Conservation (phyloP, 108 stramenopile genomes). For the Nannochloropsis granulata region DNA sequence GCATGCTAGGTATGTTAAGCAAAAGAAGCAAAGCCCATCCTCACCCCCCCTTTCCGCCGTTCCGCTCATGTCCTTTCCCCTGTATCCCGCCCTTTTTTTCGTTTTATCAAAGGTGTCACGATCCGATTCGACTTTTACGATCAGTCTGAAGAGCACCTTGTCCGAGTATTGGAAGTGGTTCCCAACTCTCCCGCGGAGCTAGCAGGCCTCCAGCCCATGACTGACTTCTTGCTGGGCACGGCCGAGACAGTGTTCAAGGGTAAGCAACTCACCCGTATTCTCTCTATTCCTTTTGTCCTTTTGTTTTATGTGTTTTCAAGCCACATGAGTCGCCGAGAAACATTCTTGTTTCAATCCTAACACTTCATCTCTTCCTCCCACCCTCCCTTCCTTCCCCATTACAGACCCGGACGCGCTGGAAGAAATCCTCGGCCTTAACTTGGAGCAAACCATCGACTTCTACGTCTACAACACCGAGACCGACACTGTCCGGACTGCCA, state of each 20-base stretch:
- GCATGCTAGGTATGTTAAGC: conserved; percentile 47
- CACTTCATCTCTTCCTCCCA: no score
- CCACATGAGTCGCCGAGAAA: no score
- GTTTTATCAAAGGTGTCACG: conserved; percentile 48
- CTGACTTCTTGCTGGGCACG: conserved; percentile 41
- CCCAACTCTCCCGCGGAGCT: conserved; percentile 30
- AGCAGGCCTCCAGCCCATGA: conserved; percentile 30
- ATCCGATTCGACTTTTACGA: conserved; percentile 81
- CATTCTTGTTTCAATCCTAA: no score
- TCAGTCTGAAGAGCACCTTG: conserved; percentile 27
- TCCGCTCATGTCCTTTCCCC: background rate
- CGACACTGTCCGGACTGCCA: conserved; percentile 72
- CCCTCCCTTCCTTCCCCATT: background rate
- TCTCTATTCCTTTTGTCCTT: no score
- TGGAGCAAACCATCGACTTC: conserved; percentile 65
- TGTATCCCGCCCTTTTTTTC: background rate
- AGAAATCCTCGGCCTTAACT: conserved; percentile 46
- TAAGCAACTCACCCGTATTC: background rate
- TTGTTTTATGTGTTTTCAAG: no score
- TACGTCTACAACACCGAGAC: conserved; percentile 79
- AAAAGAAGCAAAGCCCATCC: no score
- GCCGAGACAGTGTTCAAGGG: background rate
- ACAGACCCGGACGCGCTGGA: conserved; percentile 42
- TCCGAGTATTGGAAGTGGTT: conserved; percentile 20
- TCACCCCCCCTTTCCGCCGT: background rate